Conservation (phyloP, 75 land plant genomes). For the Selaginella moellendorffii region DNA sequence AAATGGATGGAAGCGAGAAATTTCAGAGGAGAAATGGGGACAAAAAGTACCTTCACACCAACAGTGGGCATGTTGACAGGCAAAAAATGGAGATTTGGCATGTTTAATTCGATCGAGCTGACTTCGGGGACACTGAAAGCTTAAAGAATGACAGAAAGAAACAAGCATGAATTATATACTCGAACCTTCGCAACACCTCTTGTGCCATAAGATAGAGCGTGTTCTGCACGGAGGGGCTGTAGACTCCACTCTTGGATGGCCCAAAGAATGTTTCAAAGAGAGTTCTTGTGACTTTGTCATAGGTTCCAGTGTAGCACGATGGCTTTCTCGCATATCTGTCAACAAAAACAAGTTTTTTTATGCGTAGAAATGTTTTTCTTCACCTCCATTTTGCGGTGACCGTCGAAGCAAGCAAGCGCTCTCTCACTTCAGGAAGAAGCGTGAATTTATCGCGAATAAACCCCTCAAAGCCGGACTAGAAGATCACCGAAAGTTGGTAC, state of each 20-base stretch:
- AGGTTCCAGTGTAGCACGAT: constrained; percentile 35
- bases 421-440: constrained; percentile 62
- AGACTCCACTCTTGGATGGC: constrained; percentile 60
- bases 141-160: background rate
- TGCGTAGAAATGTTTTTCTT: background rate
- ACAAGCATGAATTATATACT: background rate
- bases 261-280: constrained; percentile 71
- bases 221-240: constrained; percentile 94
- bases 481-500: background rate
- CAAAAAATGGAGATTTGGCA: constrained; percentile 96
- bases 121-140: constrained; percentile 57
- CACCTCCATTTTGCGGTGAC: constrained; percentile 80
- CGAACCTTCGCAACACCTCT: constrained; percentile 63
- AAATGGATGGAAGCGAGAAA: constrained; percentile 5
- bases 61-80: constrained; percentile 64
- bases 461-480: constrained; percentile 94
- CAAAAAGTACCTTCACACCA: constrained; percentile 46
- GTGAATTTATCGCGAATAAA: constrained; percentile 78
- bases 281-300: constrained; percentile 35
- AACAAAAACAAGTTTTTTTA: background rate
- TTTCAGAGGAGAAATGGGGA: background rate
- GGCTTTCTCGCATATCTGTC: constrained; percentile 60
- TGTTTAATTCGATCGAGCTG: constrained; percentile 50
- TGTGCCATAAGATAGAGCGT: constrained; percentile 81
- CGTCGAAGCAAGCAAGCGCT: constrained; percentile 85